Evolutionary conservation across 306 rosid species (phyloP).

Genomic region (Pachyrhizus erosus): DNA sequence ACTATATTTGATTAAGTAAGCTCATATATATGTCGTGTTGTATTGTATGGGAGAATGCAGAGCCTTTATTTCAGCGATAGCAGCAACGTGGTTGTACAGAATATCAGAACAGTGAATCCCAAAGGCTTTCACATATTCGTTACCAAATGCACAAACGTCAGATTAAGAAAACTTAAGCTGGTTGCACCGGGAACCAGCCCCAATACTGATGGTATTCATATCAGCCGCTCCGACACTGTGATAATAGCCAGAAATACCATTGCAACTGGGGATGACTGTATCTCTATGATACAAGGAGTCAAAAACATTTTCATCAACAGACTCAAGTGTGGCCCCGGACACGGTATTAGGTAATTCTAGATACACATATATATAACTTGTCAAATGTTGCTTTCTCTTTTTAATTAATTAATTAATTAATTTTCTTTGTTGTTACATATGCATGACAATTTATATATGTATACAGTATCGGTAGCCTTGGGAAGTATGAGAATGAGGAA

Average conservation of each 20-base stretch:
- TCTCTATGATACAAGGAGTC: conserved; percentile 47
- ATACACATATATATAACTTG: not conserved
- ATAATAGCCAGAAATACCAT: conserved; percentile 22
- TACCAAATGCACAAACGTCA: conserved; percentile 42
- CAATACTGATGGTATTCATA: conserved; percentile 57
- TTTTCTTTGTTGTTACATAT: not conserved
- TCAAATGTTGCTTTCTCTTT: not conserved
- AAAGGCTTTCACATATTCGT: conserved; percentile 55
- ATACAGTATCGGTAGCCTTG: conserved; percentile 52
- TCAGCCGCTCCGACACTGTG: conserved; percentile 43
- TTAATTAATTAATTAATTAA: not conserved
- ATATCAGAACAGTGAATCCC: conserved; percentile 40
- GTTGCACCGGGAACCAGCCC: conserved; percentile 53
- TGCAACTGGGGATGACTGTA: conserved; percentile 55
- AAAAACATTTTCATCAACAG: conserved; percentile 35
- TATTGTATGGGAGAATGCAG: conserved; percentile 28
- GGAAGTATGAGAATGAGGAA: conserved; percentile 33
- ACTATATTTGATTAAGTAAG: not conserved
- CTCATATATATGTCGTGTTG: too few species aligned
- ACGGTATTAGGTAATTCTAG: conserved; percentile 52
- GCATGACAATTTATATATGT: not conserved
- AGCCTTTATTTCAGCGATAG: conserved; percentile 19
- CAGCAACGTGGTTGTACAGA: conserved; percentile 15
- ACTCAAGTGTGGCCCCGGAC: conserved; percentile 57
- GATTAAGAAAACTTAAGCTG: conserved; percentile 36